These are phyloP conservation scores for Melanogaster broomeanus DNA, from an alignment of 768 basidiomycete genomes.

Conservation along the genomic window DNA sequence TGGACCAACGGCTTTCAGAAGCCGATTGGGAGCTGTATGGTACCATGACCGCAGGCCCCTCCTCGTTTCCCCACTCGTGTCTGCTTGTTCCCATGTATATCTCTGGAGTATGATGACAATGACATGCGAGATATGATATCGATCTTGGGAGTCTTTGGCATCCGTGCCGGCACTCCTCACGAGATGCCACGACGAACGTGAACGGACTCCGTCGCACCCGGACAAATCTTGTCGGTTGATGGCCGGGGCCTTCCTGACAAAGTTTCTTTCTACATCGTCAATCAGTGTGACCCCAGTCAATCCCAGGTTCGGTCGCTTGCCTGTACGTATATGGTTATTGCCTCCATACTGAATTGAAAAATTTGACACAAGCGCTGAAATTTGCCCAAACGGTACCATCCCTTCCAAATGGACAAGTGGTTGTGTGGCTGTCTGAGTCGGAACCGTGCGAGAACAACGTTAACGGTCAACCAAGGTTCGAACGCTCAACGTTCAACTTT, in stretches of 20 bases:
- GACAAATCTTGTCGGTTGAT: constrained; percentile 1
- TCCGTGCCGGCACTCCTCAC: constrained; percentile 11
- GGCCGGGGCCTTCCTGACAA: constrained; percentile 18
- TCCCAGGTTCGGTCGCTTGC: background rate
- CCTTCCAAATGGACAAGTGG: constrained; percentile 4
- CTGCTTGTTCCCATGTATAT: constrained; percentile 23
- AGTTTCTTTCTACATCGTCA: constrained; percentile 14
- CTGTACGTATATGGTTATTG: constrained; percentile 2
- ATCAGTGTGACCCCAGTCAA: constrained; percentile 26
- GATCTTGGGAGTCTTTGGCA: background rate
- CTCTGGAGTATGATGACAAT: constrained; percentile 15
- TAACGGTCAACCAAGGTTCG: constrained; percentile 32
- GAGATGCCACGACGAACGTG: background rate
- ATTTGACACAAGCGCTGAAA: background rate
- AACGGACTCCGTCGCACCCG: background rate
- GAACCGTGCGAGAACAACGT: constrained; percentile 10
- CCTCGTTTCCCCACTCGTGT: constrained; percentile 13
- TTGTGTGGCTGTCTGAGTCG: constrained; percentile 2
- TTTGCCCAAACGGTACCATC: background rate
- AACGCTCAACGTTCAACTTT: no score
- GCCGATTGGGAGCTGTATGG: constrained; percentile 90
- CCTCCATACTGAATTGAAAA: constrained; percentile 3
- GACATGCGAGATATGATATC: constrained; percentile 7
- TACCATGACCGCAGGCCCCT: constrained; percentile 27
- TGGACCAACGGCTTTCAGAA: constrained; percentile 85